These are phyloP conservation scores for Pseudoneurospora amorphoporcata DNA, from an alignment of 495 filamentous ascomycete genomes.

Conservation along the genomic window DNA sequence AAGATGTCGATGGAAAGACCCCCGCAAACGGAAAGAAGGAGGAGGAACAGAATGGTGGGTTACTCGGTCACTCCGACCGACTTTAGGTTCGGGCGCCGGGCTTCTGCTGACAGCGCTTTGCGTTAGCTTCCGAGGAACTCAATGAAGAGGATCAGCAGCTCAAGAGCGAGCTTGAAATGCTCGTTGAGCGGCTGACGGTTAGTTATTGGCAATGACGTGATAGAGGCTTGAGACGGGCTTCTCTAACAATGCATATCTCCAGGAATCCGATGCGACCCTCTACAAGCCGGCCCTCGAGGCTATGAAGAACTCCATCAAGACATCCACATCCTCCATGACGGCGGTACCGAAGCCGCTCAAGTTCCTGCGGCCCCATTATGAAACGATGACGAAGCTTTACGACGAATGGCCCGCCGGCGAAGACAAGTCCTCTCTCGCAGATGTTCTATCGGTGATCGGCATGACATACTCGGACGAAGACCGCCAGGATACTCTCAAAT, in stretches of 20 bases:
- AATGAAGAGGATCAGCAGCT: slow-evolving; percentile 97
- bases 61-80: slow-evolving; percentile 10
- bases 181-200: slow-evolving; percentile 91
- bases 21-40: slow-evolving; percentile 65
- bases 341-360: slow-evolving; percentile 97
- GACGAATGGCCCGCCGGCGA: slow-evolving; percentile 77
- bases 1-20: slow-evolving; percentile 57
- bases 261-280: slow-evolving; percentile 80
- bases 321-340: slow-evolving; percentile 97
- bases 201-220: slow-evolving; percentile 9
- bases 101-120: slow-evolving; percentile 16
- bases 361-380: slow-evolving; percentile 92
- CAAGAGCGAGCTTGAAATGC: slow-evolving; percentile 97
- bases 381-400: slow-evolving; percentile 72
- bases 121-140: slow-evolving; percentile 56
- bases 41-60: slow-evolving; percentile 45
- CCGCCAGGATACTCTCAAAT: slow-evolving; percentile 90
- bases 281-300: slow-evolving; percentile 88
- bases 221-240: slow-evolving; percentile 13
- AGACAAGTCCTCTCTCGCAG: slow-evolving; percentile 81
- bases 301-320: slow-evolving; percentile 97
- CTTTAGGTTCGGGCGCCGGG: slow-evolving; percentile 1
- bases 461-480: slow-evolving; percentile 99
- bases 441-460: slow-evolving; percentile 92
- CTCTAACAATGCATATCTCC: neutral